Evolutionary conservation across 371 early-diverging fungal species (phyloP).

Genomic region (Mortierella sp.): DNA sequence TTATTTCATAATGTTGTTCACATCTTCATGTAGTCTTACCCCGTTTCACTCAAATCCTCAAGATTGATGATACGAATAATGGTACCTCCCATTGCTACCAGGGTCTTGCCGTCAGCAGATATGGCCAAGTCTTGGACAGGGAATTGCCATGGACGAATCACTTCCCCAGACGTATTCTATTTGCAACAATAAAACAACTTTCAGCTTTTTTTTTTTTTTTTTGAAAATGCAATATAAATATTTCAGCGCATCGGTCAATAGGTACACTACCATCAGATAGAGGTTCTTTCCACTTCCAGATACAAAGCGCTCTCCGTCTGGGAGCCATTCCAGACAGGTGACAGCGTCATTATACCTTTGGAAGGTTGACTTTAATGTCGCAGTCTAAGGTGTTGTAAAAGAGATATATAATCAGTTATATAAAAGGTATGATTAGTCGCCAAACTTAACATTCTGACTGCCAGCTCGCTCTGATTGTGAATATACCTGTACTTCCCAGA

Average conservation of each 20-base stretch:
- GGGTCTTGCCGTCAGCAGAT: conserved; percentile 74
- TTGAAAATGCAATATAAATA: not conserved
- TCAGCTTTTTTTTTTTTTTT: not conserved
- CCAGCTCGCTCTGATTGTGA: not conserved
- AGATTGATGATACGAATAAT: conserved; percentile 82
- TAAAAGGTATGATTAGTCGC: not conserved
- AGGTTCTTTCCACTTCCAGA: conserved; percentile 49
- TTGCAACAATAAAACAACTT: not conserved
- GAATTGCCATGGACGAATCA: conserved; percentile 66
- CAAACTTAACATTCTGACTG: not conserved
- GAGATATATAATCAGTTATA: not conserved
- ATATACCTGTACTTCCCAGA: conserved; percentile 87
- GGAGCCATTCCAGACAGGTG: conserved; percentile 43
- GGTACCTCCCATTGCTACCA: conserved; percentile 82
- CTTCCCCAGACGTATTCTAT: conserved; percentile 29
- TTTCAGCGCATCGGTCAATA: not conserved
- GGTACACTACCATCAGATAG: conserved; percentile 34
- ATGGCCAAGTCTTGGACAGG: conserved; percentile 91
- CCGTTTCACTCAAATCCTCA: conserved; percentile 65
- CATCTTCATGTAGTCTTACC: conserved; percentile 43
- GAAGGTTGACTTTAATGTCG: conserved; percentile 25
- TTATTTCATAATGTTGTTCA: too few relatives aligned
- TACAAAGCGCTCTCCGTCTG: conserved; percentile 44
- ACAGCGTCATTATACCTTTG: conserved; percentile 35
- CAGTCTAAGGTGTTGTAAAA: conserved; percentile 17